A percentile compares a stretch with the other conserved stretches of the same genome.
These are phyloP conservation scores for Aspergillus pseudoviridinutans DNA, from an alignment of 2,329 filamentous ascomycete species.

Conservation along the genomic window DNA sequence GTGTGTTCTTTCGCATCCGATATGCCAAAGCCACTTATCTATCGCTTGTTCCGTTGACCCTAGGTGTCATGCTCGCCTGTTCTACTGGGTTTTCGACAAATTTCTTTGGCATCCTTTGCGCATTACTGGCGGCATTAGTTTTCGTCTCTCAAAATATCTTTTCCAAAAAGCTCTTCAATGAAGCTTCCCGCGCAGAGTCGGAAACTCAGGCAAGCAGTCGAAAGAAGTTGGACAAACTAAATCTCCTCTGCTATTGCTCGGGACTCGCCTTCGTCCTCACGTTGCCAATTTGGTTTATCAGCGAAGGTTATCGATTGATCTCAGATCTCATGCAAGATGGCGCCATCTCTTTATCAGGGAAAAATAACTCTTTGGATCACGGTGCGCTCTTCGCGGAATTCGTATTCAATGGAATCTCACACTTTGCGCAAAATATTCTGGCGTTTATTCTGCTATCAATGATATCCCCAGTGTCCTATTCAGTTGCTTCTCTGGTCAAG, in stretches of 20 bases:
- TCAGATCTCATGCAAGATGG: constrained; percentile 77
- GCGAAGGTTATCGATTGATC: constrained; percentile 75
- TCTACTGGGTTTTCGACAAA: constrained; percentile 88
- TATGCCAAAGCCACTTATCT: constrained; percentile 86
- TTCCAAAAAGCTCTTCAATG: constrained; percentile 96
- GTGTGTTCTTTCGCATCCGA: constrained; percentile 79
- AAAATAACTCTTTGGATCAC: constrained; percentile 67
- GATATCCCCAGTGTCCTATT: constrained; percentile 95
- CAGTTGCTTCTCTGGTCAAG: constrained; percentile 92
- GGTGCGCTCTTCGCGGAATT: constrained; percentile 71
- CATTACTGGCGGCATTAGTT: constrained; percentile 83
- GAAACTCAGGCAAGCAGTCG: constrained; percentile 59
- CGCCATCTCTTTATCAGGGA: constrained; percentile 69
- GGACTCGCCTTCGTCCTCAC: constrained; percentile 87
- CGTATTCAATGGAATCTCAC: constrained; percentile 93
- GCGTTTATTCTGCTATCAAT: constrained; percentile 90
- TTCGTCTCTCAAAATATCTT: constrained; percentile 99
- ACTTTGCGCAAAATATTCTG: constrained; percentile 94
- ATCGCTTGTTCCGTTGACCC: constrained; percentile 82
- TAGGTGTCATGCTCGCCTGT: constrained; percentile 95
- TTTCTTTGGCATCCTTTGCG: constrained; percentile 82
- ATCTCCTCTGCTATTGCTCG: constrained; percentile 94
- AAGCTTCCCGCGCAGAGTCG: constrained; percentile 77
- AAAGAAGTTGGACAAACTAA: constrained; percentile 91
- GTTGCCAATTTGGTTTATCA: constrained; percentile 87